Conservation (phyloP, 192 early-diverging fungal species). For the Rhizoclosmatium sp. region DNA sequence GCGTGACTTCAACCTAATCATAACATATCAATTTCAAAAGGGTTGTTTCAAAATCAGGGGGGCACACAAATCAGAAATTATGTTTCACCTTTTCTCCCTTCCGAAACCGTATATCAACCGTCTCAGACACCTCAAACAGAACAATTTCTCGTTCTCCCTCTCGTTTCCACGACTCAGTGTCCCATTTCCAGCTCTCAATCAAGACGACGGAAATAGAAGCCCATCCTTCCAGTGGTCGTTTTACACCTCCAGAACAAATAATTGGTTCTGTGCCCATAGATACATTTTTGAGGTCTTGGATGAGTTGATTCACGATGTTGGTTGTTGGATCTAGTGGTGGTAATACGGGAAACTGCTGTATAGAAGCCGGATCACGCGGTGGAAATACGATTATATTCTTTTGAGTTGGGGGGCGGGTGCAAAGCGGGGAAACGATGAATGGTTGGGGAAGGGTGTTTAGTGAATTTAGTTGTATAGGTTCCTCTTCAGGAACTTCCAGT, state of each 20-base stretch:
- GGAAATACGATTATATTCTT: neutral
- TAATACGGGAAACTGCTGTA: neutral
- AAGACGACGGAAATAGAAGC: neutral
- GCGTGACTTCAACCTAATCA: neutral
- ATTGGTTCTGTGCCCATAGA: neutral
- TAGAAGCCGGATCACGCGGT: neutral
- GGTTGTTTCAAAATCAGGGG: neutral
- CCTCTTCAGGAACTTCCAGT: too few relatives aligned
- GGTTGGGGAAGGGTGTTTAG: too few relatives aligned
- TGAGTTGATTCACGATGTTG: neutral
- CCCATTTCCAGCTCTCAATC: neutral
- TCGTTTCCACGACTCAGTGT: neutral
- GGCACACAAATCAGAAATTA: neutral
- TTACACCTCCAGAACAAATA: neutral
- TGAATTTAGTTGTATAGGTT: too few relatives aligned
- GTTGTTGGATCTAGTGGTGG: neutral
- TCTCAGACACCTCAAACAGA: neutral
- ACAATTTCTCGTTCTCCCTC: neutral
- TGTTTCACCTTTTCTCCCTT: neutral
- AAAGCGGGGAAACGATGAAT: too few relatives aligned
- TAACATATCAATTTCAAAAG: too few relatives aligned
- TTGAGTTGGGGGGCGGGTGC: too few relatives aligned
- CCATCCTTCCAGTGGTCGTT: neutral
- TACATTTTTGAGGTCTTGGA: neutral
- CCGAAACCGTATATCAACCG: neutral